Evolutionary conservation across 1,284 basidiomycete species (phyloP).

Genomic region (Leccinum brunneo-olivaceum): DNA sequence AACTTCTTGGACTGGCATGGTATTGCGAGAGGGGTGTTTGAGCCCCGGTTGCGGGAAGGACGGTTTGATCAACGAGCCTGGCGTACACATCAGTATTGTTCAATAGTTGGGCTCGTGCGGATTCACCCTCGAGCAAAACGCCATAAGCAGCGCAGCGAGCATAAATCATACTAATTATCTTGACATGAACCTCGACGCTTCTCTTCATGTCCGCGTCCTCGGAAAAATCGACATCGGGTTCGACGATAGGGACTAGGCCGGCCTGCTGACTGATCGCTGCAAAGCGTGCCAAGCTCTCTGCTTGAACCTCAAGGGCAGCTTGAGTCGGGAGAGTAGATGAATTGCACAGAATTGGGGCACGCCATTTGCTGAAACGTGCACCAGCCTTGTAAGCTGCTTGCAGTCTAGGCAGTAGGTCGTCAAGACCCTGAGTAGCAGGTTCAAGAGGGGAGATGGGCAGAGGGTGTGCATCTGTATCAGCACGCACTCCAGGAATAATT

Average conservation of each 20-base stretch:
- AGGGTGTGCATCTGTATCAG: slow-evolving; percentile 44
- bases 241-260: slow-evolving; percentile 46
- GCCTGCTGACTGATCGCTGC: slow-evolving; percentile 44
- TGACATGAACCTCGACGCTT: slow-evolving; percentile 44
- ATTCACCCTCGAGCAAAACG: slow-evolving; percentile 44
- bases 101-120: neutral
- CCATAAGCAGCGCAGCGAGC: slow-evolving; percentile 39
- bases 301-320: slow-evolving; percentile 38
- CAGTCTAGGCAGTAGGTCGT: slow-evolving; percentile 38
- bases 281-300: slow-evolving; percentile 39
- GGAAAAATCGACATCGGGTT: slow-evolving; percentile 47
- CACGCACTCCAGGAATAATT: slow-evolving; percentile 46
- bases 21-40: slow-evolving; percentile 35
- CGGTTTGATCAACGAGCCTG: slow-evolving; percentile 46
- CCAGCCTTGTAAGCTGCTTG: slow-evolving; percentile 39
- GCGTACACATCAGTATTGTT: neutral
- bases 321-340: slow-evolving; percentile 33
- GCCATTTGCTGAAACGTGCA: slow-evolving; percentile 49
- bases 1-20: slow-evolving; percentile 37
- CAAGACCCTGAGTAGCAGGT: slow-evolving; percentile 45
- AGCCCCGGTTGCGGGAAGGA: slow-evolving; percentile 47
- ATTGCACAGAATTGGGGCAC: slow-evolving; percentile 43
- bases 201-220: slow-evolving; percentile 41
- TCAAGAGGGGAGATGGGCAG: slow-evolving; percentile 40
- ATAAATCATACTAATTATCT: slow-evolving; percentile 40